A percentile compares a stretch with the other conserved stretches of the same genome.
Evolutionary conservation across 108 stramenopile genomes (phyloP).

Genomic region (Aurantiochytrium sp.): DNA sequence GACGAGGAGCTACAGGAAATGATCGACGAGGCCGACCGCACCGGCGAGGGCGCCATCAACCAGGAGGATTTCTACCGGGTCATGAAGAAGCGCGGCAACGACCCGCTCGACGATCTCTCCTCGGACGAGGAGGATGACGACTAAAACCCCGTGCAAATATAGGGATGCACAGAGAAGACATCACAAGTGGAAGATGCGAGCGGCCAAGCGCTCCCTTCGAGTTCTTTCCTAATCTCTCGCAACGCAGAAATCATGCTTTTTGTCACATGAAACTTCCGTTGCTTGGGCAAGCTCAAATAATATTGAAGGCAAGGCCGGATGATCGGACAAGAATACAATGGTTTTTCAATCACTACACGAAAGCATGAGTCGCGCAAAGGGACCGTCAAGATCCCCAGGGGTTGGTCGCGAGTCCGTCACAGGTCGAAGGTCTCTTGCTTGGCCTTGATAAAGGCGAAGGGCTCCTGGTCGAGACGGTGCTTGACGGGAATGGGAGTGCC

Average conservation of each 20-base stretch:
- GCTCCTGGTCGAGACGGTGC: constrained; percentile 19
- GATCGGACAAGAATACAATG: too few species aligned
- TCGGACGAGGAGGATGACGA: constrained; percentile 6
- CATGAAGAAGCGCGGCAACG: constrained; percentile 70
- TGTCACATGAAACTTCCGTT: too few species aligned
- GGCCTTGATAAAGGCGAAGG: background rate
- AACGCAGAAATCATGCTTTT: too few species aligned
- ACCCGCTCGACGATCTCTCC: constrained; percentile 1
- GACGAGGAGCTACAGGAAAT: constrained; percentile 85
- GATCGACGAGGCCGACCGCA: constrained; percentile 73
- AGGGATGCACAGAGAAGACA: too few species aligned
- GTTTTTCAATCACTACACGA: too few species aligned
- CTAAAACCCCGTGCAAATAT: background rate
- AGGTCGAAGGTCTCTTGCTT: background rate
- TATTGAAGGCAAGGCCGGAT: too few species aligned
- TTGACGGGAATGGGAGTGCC: background rate
- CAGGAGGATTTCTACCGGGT: constrained; percentile 78
- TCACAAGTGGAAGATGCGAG: too few species aligned
- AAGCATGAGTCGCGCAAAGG: background rate
- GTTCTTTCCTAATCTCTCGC: too few species aligned
- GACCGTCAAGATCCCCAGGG: background rate
- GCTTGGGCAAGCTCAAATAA: too few species aligned
- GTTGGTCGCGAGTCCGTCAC: background rate
- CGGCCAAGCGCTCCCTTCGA: too few species aligned
- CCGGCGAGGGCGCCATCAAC: constrained; percentile 63